Conservation (phyloP, 345 rosid genomes). For the Eucalyptus fibrosa region DNA sequence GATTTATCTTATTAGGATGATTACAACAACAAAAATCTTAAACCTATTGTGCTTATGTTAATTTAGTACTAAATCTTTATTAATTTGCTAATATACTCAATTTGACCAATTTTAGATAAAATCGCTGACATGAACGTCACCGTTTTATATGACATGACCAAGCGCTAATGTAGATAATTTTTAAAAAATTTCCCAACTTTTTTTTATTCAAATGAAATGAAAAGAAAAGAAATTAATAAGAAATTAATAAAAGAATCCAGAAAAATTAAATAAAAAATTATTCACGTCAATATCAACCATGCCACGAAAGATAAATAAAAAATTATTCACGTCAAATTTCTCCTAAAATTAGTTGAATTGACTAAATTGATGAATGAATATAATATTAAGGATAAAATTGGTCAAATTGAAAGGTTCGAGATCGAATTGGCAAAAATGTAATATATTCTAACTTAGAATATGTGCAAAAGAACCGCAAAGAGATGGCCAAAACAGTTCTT, state of each 20-base stretch:
- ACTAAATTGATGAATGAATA: not conserved
- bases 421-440: too few species aligned
- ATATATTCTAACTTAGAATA: too few species aligned
- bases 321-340: not conserved
- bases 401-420: rapidly evolving
- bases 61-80: too few species aligned
- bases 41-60: too few species aligned
- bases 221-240: too few species aligned
- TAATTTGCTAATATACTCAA: not conserved
- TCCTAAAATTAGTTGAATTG: too few species aligned
- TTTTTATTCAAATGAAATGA: not conserved
- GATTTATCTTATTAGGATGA: not conserved
- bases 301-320: too few species aligned
- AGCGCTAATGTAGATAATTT: rapidly evolving
- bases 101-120: not conserved
- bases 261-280: too few species aligned
- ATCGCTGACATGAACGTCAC: rapidly evolving
- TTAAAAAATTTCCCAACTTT: rapidly evolving
- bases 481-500: not conserved
- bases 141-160: rapidly evolving
- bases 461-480: not conserved
- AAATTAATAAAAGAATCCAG: not conserved
- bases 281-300: not conserved
- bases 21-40: too few species aligned
- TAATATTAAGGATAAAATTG: too few species aligned